Conservation (phyloP, 75 land plant species). For the Isoetes taiwanensis region DNA sequence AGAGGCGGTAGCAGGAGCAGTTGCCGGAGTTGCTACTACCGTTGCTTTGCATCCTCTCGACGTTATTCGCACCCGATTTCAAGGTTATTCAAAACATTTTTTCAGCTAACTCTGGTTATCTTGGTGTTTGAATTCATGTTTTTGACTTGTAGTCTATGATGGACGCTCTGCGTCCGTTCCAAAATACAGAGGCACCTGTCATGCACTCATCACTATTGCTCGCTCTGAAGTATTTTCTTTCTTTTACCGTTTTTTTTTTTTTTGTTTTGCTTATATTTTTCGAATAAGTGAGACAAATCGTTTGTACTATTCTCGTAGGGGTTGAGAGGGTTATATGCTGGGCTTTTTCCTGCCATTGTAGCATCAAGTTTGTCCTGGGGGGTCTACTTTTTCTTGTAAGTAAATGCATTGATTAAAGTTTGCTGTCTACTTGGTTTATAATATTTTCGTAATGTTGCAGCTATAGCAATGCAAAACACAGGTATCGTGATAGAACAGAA, state of each 20-base stretch:
- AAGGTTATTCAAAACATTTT: conserved; percentile 32
- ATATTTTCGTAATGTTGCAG: conserved; percentile 21
- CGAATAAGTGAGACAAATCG: too few relatives aligned
- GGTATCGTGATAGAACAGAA: conserved; percentile 35
- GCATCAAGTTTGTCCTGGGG: conserved; percentile 95
- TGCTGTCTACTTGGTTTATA: background rate
- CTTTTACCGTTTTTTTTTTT: too few relatives aligned
- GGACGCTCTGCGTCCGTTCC: conserved; percentile 47
- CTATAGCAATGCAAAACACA: conserved; percentile 61
- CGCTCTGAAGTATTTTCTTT: conserved; percentile 46
- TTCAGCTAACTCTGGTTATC: background rate
- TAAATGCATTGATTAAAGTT: background rate
- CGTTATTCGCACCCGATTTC: conserved; percentile 88
- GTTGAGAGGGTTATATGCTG: conserved; percentile 82
- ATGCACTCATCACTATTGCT: conserved; percentile 68
- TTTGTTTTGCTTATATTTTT: too few relatives aligned
- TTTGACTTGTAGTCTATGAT: conserved; percentile 45
- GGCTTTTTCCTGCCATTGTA: conserved; percentile 68
- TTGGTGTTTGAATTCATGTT: background rate
- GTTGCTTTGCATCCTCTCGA: conserved; percentile 81
- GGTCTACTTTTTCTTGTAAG: conserved; percentile 89
- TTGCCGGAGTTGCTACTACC: conserved; percentile 81
- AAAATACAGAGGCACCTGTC: conserved; percentile 50
- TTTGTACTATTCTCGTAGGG: conserved; percentile 44
- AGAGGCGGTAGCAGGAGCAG: conserved; percentile 72